Evolutionary conservation across 2,329 filamentous ascomycete species (phyloP), one percentile per base, ranked within the genome.

Genomic region (Fusarium cyanostomum): DNA sequence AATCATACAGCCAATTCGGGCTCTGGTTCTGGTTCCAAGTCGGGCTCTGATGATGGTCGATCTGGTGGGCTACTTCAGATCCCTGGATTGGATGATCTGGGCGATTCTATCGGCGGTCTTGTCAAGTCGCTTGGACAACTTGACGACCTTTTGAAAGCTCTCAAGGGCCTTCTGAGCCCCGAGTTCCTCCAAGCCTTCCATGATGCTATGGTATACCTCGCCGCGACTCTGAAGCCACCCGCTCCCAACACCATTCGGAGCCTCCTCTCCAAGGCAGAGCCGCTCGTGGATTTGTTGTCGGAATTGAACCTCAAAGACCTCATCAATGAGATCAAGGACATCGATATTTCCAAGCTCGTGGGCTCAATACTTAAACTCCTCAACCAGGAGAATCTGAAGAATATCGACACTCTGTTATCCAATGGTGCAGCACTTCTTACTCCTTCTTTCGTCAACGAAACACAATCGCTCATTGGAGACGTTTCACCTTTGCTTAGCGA

Each of bases 181-280:
- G 75, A 81, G 41, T 81, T 81, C 51, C 63, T 81, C 13, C 58
- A 78, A 10, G 76, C 72, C 1, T 49, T 80, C 4, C 77, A 78
- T 46, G 78, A 80, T 70, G 74, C 76, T 18, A 75, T 81, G 65
- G 64, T 79, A 26, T 77, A 78, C 57, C 74, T 81, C 8, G 73
- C 74, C 8, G 64, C 68, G 7, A 77, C 77, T 0, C 67, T 81
- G n/a, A 60, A 69, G 34, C 77, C 78, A 2, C 79, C 79, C 3
- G 74, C 72, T 5, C 74, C 77, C 12, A 63, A 64, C 28, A 56
- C 76, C 60, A 66, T 72, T 65, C 48, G 72, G 56, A 51, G 41
- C 56, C 57, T 73, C 7, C 49, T 78, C 43, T 24, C 59, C 43
- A 52, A 72, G 68, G 67, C 69, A 60, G 54, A 65, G 4, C 74